Evolutionary conservation across 805 yeast species (phyloP).

Genomic region (Metschnikowia amazonensis): DNA sequence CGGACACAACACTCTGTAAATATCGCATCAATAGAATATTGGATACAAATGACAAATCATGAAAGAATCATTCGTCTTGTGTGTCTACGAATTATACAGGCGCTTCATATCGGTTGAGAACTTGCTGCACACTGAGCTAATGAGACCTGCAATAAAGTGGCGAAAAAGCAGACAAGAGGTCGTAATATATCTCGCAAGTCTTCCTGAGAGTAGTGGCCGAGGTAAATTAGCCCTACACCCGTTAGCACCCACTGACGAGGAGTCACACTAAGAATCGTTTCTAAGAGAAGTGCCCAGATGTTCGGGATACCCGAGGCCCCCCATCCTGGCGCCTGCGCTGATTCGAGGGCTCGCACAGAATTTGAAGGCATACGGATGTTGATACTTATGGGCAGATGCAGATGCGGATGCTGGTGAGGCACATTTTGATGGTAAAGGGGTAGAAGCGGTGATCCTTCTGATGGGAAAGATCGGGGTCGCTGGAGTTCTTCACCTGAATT

Average conservation of each 20-base stretch:
- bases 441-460: constrained; percentile 12
- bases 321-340: background rate
- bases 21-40: constrained; percentile 1
- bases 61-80: background rate
- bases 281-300: background rate
- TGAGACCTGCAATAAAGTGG: background rate
- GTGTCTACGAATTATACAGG: background rate
- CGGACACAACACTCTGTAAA: background rate
- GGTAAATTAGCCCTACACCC: constrained; percentile 1
- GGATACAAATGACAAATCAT: background rate
- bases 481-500: background rate
- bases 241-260: constrained; percentile 5
- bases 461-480: constrained; percentile 1
- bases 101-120: background rate
- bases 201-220: constrained; percentile 1
- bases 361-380: constrained; percentile 6
- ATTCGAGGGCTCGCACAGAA: background rate
- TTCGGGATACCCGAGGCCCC: background rate
- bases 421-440: constrained; percentile 5
- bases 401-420: background rate
- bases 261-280: background rate
- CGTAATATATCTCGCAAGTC: background rate
- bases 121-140: background rate
- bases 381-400: constrained; percentile 8
- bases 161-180: constrained; percentile 1